Evolutionary conservation across 2,329 filamentous ascomycete genomes (phyloP), one percentile per base, ranked within the genome.

Genomic region (Claviceps africana): DNA sequence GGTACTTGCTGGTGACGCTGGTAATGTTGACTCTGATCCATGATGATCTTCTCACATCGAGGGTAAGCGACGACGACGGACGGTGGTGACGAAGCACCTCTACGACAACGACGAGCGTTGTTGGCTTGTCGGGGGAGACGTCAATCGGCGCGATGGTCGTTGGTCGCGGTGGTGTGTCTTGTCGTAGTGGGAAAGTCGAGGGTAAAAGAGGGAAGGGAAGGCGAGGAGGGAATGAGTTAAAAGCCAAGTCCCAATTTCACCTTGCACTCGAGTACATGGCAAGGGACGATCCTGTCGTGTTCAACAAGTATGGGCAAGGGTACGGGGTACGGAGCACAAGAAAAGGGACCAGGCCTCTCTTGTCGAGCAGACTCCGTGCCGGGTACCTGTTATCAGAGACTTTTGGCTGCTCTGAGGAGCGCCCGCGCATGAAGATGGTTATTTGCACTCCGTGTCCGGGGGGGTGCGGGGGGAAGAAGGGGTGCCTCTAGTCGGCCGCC

Each of bases 11-110:
- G 62, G 40, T 62, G 61, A 51, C 57, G 61, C 47, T 61, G 61
- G 47, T 59, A 55, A 52, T 57, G 59, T 52, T 61, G 62, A 55
- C 56, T 63, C 53, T 57, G 61, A 56, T 69, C 65, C 67, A 69
- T 65, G 57, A 48, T 54, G 42, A 55, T 54, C 52, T 53, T 57
- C 54, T 62, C 58, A 61, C 59, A 61, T 67, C 53, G 60, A 56
- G 50, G 43, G 58, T 49, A 46, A 49, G 53, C 49, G 56, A 54
- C 53, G 55, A 56, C 53, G 54, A 53, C 45, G 51, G 54, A 47
- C 21, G 52, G 43, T 39, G 55, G 53, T 47, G 55, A 56, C 53
- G 47, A 51, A 44, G 51, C 53, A 53, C 51, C 47, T 52, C 47
- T 52, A 48, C 47, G 47, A 51, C 50, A 50, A 50, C 50, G 56